Evolutionary conservation across 805 yeast genomes (phyloP).

Genomic region (Scheffersomyces ergatensis): DNA sequence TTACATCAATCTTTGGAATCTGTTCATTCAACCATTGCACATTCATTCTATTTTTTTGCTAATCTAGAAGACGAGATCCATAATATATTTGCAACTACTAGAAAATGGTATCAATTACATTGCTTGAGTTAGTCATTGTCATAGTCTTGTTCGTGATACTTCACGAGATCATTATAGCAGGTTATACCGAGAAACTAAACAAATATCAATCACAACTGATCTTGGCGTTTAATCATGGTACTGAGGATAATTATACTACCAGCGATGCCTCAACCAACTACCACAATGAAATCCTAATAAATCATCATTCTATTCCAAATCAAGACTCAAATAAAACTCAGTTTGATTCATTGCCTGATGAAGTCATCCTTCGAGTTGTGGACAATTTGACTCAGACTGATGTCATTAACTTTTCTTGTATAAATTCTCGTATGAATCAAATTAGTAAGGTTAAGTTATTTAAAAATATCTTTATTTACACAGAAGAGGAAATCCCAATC

Average conservation of each 20-base stretch:
- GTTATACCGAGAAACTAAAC: background rate
- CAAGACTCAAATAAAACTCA: background rate
- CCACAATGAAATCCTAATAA: too few relatives aligned
- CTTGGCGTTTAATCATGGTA: background rate
- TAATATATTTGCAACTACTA: background rate
- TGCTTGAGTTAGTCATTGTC: background rate
- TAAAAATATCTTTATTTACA: too few relatives aligned
- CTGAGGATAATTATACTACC: background rate
- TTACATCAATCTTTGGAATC: too few relatives aligned
- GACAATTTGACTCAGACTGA: constrained; percentile 5
- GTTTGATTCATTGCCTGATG: constrained; percentile 3
- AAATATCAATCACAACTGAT: background rate
- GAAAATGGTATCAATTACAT: background rate
- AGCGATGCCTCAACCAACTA: too few relatives aligned
- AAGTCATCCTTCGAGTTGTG: constrained; percentile 1
- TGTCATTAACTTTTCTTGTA: background rate
- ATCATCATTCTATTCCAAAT: too few relatives aligned
- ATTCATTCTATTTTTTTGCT: too few relatives aligned
- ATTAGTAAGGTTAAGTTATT: too few relatives aligned
- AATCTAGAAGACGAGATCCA: too few relatives aligned
- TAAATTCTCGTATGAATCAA: background rate
- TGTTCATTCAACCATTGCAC: too few relatives aligned
- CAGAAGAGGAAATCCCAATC: too few relatives aligned
- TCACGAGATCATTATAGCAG: background rate
- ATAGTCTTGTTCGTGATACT: background rate